Base-by-base conservation (phyloP, 2,329 filamentous ascomycete species). In the Curvularia sp. region DNA sequence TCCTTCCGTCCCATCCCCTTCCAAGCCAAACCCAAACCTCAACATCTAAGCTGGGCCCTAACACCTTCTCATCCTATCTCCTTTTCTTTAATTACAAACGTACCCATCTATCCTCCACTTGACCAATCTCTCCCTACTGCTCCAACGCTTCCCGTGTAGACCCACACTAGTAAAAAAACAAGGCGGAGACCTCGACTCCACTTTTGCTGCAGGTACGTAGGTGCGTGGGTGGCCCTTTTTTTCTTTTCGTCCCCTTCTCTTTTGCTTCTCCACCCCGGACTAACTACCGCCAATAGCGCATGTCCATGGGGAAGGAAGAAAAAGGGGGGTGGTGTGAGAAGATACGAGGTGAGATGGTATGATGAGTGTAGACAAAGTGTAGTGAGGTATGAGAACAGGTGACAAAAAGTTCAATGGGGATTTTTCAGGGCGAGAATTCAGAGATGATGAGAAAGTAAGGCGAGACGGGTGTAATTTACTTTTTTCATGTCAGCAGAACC, bases 181-280 rank as follows among this genome's bases (percentile, higher is more conserved):
- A 24, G 12, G 41, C 20, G 41, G 41, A 43, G 41, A 43, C 22
- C 12, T 24, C 20, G 41, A 15, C 20, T 43, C 41, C 41, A 43
- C 41, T 43, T 42, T 43, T 43, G 41, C 10, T 43, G 41, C 41
- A 43, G 41, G 41, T 43, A 43, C 41, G 41, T 43, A 15, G 35
- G 15, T 38, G 35, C 13, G 33, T 6, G 33, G 33, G 33, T 35
- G 41, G 20, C 22, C 41, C 20, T 43, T 5, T 43, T 43, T 43
- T 43, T 26, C 15, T 43, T 43, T 35, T 35, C 33, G 15, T 15
- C 9, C 13, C 9, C 13, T 35, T 35, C 12, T 35, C 33, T 35
- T 15, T 35, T 26, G 2, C 10, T 24, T 43, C 41, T 10, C 41
- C 41, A 18, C 20, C 10, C 41, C 41, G n/a, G 20, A 5, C 35